Conservation (phyloP, 2,329 filamentous ascomycete species). For the Phyllosticta ampelicida region DNA sequence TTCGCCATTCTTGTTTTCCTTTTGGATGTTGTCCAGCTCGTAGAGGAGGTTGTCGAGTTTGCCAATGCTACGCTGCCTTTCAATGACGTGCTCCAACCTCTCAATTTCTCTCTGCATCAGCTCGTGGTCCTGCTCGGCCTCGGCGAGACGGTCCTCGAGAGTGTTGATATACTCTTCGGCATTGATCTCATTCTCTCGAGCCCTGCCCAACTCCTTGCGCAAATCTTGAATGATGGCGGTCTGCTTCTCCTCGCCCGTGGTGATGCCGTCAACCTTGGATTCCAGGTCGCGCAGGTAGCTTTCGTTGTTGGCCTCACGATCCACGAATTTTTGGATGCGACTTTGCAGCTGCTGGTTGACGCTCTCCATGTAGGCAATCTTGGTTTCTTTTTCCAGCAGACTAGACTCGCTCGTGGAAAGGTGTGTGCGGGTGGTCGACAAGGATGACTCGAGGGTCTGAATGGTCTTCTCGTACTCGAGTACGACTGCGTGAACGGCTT, state of each 20-base stretch:
- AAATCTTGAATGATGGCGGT: conserved; percentile 74
- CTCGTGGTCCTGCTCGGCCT: conserved; percentile 91
- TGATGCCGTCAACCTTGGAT: conserved; percentile 78
- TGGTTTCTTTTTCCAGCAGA: conserved; percentile 85
- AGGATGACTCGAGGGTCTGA: conserved; percentile 78
- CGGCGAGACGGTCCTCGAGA: conserved; percentile 85
- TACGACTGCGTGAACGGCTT: conserved; percentile 91
- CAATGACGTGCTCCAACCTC: conserved; percentile 84
- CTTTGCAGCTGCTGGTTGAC: conserved; percentile 82
- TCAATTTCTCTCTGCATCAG: conserved; percentile 96
- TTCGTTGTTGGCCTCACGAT: conserved; percentile 85
- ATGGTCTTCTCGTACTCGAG: conserved; percentile 99
- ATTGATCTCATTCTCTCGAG: conserved; percentile 79
- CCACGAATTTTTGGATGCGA: conserved; percentile 83
- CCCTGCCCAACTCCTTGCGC: conserved; percentile 78
- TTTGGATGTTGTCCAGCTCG: conserved; percentile 61
- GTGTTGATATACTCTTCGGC: conserved; percentile 97
- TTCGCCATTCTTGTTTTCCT: conserved; percentile 24
- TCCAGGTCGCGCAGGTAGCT: conserved; percentile 89
- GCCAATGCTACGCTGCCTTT: conserved; percentile 87
- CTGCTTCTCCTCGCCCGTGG: conserved; percentile 86
- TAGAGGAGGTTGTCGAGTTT: conserved; percentile 88
- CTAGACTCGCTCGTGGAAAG: conserved; percentile 76
- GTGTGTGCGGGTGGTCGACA: conserved; percentile 76
- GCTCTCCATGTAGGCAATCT: conserved; percentile 84